A percentile compares a stretch with the other conserved stretches of the same genome.
phyloP scores from a whole-genome alignment of 2,329 filamentous ascomycete genomes.

The Ophiostoma triangulosporum region DNA sequence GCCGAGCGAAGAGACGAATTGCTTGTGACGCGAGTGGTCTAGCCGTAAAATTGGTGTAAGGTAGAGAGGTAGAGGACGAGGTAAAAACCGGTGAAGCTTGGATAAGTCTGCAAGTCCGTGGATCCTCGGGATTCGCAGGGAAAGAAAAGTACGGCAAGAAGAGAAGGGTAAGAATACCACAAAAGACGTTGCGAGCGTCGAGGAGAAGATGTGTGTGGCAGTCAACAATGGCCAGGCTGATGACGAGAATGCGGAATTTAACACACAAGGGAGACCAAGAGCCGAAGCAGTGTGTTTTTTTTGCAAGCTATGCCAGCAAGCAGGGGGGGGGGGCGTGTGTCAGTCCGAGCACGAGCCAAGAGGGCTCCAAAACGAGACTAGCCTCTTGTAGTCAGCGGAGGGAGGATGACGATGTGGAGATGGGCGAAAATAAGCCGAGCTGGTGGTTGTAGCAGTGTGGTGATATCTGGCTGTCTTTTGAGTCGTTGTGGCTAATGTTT shows the following conservation, averaged over 20 bases:
- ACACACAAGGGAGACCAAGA: constrained; percentile 4
- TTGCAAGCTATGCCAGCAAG: constrained; percentile 7
- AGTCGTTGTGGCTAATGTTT: too few species aligned
- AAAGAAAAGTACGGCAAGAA: neutral
- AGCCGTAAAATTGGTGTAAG: neutral
- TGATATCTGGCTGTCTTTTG: too few species aligned
- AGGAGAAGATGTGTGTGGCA: neutral
- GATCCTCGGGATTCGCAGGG: neutral
- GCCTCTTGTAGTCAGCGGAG: neutral
- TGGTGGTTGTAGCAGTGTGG: too few species aligned
- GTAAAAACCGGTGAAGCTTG: neutral
- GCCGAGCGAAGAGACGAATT: neutral
- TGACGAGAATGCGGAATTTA: constrained; percentile 4
- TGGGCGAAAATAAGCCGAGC: neutral
- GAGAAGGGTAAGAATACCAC: neutral
- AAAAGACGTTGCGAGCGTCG: neutral
- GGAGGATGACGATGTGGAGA: neutral
- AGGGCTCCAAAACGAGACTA: neutral
- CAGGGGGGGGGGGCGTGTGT: constrained; percentile 1
- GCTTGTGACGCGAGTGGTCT: neutral
- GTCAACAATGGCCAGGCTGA: neutral
- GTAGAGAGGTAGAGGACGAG: neutral
- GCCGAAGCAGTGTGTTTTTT: constrained; percentile 8
- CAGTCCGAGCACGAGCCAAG: neutral
- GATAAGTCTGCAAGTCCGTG: neutral